Evolutionary conservation across 768 basidiomycete species (phyloP).

Genomic region (Trametes coccinea): DNA sequence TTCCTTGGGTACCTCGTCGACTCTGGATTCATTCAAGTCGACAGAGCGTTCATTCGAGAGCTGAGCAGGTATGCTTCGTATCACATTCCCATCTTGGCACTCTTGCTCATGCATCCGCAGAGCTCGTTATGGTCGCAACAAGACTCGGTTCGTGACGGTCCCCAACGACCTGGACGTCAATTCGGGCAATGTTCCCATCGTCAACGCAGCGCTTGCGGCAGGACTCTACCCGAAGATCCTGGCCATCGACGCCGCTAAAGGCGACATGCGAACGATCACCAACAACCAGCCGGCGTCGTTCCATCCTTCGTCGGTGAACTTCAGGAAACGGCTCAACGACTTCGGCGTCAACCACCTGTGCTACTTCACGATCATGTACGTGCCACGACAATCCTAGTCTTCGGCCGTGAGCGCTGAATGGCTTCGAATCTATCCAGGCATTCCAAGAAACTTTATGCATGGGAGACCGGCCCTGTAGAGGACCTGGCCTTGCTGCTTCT

Average conservation of each 20-base stretch:
- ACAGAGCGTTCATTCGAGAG: slow-evolving; percentile 63
- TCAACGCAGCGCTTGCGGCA: slow-evolving; percentile 82
- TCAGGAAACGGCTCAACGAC: slow-evolving; percentile 63
- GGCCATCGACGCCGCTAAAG: slow-evolving; percentile 54
- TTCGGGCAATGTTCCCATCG: slow-evolving; percentile 58
- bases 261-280: slow-evolving; percentile 73
- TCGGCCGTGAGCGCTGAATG: slow-evolving; percentile 21
- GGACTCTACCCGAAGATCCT: slow-evolving; percentile 93
- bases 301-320: slow-evolving; percentile 94
- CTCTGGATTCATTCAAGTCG: slow-evolving; percentile 77
- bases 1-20: slow-evolving; percentile 72
- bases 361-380: slow-evolving; percentile 87
- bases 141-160: slow-evolving; percentile 72
- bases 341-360: slow-evolving; percentile 73
- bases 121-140: slow-evolving; percentile 71
- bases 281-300: slow-evolving; percentile 80
- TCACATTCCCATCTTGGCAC: background rate
- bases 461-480: slow-evolving; percentile 91
- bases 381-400: slow-evolving; percentile 1
- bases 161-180: slow-evolving; percentile 73
- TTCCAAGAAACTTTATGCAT: slow-evolving; percentile 88
- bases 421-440: slow-evolving; percentile 56
- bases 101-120: slow-evolving; percentile 37
- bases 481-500: slow-evolving; percentile 78
- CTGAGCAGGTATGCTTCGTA: slow-evolving; percentile 55